These are phyloP conservation scores for Ophiostoma novo-ulmi DNA, from an alignment of 2,329 filamentous ascomycete species.

Conservation along the genomic window DNA sequence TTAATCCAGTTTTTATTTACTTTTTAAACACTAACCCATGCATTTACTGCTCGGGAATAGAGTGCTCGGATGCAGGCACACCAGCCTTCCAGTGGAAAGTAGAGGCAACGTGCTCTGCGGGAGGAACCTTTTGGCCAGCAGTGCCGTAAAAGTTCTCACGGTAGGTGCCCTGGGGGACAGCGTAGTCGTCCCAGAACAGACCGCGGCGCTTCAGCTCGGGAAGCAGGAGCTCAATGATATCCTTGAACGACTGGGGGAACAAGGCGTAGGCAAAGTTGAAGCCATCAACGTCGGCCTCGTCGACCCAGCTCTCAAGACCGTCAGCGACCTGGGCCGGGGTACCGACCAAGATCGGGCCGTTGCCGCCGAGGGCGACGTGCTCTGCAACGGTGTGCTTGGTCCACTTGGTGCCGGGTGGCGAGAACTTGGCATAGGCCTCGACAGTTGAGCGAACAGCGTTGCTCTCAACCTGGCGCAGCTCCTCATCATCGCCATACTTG, in stretches of 20 bases:
- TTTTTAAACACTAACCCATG: not conserved
- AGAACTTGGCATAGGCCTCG: slow-evolving; percentile 24
- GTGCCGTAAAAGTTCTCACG: slow-evolving; percentile 41
- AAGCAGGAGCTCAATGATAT: slow-evolving; percentile 59
- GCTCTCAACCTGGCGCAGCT: slow-evolving; percentile 39
- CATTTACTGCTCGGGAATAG: slow-evolving; percentile 28
- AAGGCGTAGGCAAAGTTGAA: slow-evolving; percentile 58
- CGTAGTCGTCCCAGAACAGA: slow-evolving; percentile 50
- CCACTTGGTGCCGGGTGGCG: slow-evolving; percentile 50
- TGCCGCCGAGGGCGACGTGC: slow-evolving; percentile 33
- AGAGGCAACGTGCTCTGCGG: slow-evolving; percentile 38
- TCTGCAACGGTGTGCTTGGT: slow-evolving; percentile 66
- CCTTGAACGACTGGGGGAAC: slow-evolving; percentile 56
- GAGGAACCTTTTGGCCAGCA: slow-evolving; percentile 35
- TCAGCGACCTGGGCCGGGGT: slow-evolving; percentile 63
- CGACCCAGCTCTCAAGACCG: slow-evolving; percentile 61
- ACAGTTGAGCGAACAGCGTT: slow-evolving; percentile 36
- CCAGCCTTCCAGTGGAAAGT: slow-evolving; percentile 40
- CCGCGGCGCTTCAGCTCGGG: slow-evolving; percentile 57
- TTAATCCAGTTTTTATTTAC: not conserved
- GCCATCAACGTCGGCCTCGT: slow-evolving; percentile 65
- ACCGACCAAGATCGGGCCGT: slow-evolving; percentile 46
- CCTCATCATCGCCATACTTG: slow-evolving; percentile 39
- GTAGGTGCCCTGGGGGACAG: slow-evolving; percentile 43
- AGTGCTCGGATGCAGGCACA: slow-evolving; percentile 29